phyloP scores from a whole-genome alignment of 2,329 filamentous ascomycete species.

The Thelonectria olida region DNA sequence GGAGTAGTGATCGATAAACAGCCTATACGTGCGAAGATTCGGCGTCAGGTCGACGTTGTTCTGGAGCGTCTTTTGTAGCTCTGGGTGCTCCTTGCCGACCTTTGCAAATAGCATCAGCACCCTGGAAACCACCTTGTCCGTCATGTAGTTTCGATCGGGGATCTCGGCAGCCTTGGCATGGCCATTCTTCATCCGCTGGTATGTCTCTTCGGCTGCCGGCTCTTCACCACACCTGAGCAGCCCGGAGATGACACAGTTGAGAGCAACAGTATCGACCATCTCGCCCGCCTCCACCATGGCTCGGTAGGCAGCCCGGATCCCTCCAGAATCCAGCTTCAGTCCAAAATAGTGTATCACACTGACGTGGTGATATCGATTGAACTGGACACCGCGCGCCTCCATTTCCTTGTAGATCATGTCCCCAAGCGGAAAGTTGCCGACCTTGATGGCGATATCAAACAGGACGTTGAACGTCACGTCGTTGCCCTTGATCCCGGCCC shows the following conservation, averaged over 20 bases:
- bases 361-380: constrained; percentile 83
- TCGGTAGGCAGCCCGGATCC: constrained; percentile 79
- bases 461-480: constrained; percentile 92
- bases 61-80: constrained; percentile 66
- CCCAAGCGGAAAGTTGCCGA: constrained; percentile 83
- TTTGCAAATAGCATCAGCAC: constrained; percentile 67
- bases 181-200: constrained; percentile 81
- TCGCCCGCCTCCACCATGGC: constrained; percentile 87
- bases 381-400: constrained; percentile 70
- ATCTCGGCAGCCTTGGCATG: constrained; percentile 52
- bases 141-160: constrained; percentile 57
- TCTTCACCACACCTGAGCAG: constrained; percentile 81
- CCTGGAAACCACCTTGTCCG: constrained; percentile 60
- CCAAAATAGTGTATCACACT: constrained; percentile 87
- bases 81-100: constrained; percentile 63
- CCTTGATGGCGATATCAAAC: constrained; percentile 87
- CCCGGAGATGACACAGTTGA: constrained; percentile 87
- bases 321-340: constrained; percentile 75
- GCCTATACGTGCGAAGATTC: constrained; percentile 80
- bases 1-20: constrained; percentile 81
- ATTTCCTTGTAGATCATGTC: constrained; percentile 89
- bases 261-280: constrained; percentile 84
- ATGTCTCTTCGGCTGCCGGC: constrained; percentile 80
- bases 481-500: constrained; percentile 71
- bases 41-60: constrained; percentile 73